A percentile compares a stretch with the other conserved stretches of the same genome.
Conservation (phyloP, 1,139 yeast genomes). For the Yamadazyma sp. region DNA sequence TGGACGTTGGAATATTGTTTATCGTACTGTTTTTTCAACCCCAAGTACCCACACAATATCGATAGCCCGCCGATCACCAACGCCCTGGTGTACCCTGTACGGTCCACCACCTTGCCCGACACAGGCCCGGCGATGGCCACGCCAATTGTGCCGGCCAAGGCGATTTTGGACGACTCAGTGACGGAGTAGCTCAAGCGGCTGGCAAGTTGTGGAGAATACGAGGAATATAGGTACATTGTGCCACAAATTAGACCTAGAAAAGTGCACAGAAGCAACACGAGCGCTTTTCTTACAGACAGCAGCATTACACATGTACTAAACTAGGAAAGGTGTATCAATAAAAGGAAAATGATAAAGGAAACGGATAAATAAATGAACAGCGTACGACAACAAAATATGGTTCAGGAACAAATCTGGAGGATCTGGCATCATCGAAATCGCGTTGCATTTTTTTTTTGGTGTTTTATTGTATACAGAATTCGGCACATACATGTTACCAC, state of each 20-base stretch:
- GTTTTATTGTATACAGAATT: too few relatives aligned
- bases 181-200: constrained; percentile 50
- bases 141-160: constrained; percentile 60
- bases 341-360: too few relatives aligned
- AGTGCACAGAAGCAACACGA: constrained; percentile 46
- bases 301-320: neutral
- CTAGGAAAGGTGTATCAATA: too few relatives aligned
- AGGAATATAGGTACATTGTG: constrained; percentile 58
- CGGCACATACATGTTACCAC: neutral
- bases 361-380: too few relatives aligned
- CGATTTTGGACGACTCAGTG: constrained; percentile 55
- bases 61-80: constrained; percentile 44
- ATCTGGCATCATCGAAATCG: neutral
- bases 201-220: constrained; percentile 67
- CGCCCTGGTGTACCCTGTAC: constrained; percentile 47
- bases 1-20: constrained; percentile 25
- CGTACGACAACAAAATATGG: too few relatives aligned
- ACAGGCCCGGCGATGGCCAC: constrained; percentile 57
- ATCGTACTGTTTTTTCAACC: constrained; percentile 49
- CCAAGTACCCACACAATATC: constrained; percentile 46
- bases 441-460: neutral
- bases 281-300: constrained; percentile 27
- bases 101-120: constrained; percentile 62
- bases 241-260: constrained; percentile 58
- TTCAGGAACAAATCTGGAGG: too few relatives aligned